Evolutionary conservation across 1,139 yeast species (phyloP).

Genomic region (Blastobotrys proliferans): DNA sequence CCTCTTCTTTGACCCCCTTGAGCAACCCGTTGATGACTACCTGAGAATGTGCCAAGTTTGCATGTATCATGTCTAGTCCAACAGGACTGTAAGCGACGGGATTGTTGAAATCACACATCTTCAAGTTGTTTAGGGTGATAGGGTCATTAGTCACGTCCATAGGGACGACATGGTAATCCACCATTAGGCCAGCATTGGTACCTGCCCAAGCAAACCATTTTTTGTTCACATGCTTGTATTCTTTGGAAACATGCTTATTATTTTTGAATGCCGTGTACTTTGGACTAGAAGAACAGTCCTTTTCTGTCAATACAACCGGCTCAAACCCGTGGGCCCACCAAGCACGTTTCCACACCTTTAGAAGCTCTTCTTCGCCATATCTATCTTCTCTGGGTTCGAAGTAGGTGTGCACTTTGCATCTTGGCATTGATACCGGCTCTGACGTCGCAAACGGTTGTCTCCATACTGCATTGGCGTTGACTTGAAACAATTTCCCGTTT

Average conservation of each 20-base stretch:
- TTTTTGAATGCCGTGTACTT: slow-evolving; percentile 18
- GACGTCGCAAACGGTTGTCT: slow-evolving; percentile 10
- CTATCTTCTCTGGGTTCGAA: slow-evolving; percentile 11
- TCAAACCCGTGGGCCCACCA: slow-evolving; percentile 34
- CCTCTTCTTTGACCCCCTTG: slow-evolving; percentile 12
- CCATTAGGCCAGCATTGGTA: slow-evolving; percentile 29
- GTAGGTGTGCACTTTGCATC: slow-evolving; percentile 27
- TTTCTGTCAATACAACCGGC: slow-evolving; percentile 27
- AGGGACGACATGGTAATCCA: slow-evolving; percentile 29
- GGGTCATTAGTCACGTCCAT: slow-evolving; percentile 14
- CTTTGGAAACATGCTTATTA: slow-evolving; percentile 9
- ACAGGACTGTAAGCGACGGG: slow-evolving; percentile 17
- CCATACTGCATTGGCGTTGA: slow-evolving; percentile 14
- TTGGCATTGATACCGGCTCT: slow-evolving; percentile 10
- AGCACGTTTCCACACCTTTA: slow-evolving; percentile 32
- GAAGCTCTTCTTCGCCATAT: slow-evolving; percentile 20
- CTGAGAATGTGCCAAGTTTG: slow-evolving; percentile 6
- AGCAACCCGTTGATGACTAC: slow-evolving; percentile 16
- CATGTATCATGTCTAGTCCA: slow-evolving; percentile 18
- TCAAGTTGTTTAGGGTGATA: slow-evolving; percentile 16
- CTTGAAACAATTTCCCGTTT: slow-evolving; percentile 16
- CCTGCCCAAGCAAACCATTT: slow-evolving; percentile 30
- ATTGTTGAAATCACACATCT: slow-evolving; percentile 16
- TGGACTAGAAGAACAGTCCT: slow-evolving; percentile 24
- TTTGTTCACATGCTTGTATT: slow-evolving; percentile 13